Conservation (phyloP, 768 basidiomycete species). For the Fomitopsis pulvina region DNA sequence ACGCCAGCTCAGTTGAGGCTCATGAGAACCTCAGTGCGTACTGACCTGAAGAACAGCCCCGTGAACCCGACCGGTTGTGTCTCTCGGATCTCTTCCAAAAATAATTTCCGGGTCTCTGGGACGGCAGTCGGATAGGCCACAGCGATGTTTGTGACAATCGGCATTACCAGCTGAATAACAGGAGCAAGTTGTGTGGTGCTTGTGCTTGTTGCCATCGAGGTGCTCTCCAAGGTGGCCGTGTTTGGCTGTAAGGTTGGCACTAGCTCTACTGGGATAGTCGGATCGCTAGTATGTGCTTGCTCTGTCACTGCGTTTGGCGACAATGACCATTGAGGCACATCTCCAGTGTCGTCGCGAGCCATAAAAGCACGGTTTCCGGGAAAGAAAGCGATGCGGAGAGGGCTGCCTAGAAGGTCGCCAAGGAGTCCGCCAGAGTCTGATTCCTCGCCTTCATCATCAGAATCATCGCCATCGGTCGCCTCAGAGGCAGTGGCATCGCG, state of each 20-base stretch:
- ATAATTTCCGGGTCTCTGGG: slow-evolving; percentile 5
- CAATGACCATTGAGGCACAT: background rate
- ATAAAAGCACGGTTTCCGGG: background rate
- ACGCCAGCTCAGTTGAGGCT: background rate
- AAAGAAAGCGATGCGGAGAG: background rate
- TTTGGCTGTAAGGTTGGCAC: background rate
- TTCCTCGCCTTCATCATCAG: background rate
- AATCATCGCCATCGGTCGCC: background rate
- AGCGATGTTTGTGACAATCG: background rate
- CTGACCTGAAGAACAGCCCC: slow-evolving; percentile 71
- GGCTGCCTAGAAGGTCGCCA: slow-evolving; percentile 7
- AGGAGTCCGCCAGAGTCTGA: slow-evolving; percentile 4
- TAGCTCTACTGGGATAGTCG: background rate
- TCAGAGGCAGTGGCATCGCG: slow-evolving; percentile 30
- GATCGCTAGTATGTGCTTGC: background rate
- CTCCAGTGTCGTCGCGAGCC: background rate
- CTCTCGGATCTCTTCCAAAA: slow-evolving; percentile 3
- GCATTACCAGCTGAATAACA: background rate
- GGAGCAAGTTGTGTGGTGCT: background rate
- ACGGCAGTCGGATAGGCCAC: background rate
- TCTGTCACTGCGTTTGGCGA: background rate
- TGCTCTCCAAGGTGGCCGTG: background rate
- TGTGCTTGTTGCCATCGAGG: background rate
- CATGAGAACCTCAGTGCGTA: background rate
- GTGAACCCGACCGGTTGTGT: slow-evolving; percentile 28